Evolutionary conservation across 257 asterid species (phyloP).

Genomic region (Solanum chmielewskii): DNA sequence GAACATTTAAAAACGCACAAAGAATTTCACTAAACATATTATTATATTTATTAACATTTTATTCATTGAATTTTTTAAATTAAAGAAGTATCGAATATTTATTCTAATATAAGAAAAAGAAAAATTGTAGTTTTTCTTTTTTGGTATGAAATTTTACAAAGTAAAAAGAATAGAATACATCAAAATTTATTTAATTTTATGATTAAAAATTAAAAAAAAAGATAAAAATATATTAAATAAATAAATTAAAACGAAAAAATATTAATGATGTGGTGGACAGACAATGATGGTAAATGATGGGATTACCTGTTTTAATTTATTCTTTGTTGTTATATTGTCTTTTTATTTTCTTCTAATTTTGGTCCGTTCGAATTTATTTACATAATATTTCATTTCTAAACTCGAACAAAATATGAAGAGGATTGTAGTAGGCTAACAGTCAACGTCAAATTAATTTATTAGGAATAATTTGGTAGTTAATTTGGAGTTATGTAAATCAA

Average conservation of each 20-base stretch:
- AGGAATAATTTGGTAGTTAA: neutral
- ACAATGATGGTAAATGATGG: neutral
- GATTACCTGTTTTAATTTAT: neutral
- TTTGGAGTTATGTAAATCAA: neutral
- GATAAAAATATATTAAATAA: neutral
- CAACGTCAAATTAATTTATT: too few species aligned
- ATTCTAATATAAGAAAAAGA: too few species aligned
- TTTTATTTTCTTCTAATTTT: neutral
- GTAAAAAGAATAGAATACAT: too few species aligned
- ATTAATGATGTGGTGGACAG: neutral
- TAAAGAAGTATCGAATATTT: neutral
- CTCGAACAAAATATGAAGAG: neutral
- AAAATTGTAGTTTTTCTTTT: neutral
- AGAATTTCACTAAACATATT: too few species aligned
- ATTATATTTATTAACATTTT: neutral
- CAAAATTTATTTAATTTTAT: too few species aligned
- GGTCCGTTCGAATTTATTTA: neutral
- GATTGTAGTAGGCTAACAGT: neutral
- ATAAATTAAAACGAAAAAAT: too few species aligned
- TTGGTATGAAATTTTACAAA: too few species aligned
- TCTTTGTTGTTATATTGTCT: neutral
- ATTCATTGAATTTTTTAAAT: neutral
- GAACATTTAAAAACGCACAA: too few species aligned
- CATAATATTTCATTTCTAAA: too few species aligned
- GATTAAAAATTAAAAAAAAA: too few species aligned